Conservation (phyloP, 2,329 filamentous ascomycete genomes). For the Dothistroma pini region DNA sequence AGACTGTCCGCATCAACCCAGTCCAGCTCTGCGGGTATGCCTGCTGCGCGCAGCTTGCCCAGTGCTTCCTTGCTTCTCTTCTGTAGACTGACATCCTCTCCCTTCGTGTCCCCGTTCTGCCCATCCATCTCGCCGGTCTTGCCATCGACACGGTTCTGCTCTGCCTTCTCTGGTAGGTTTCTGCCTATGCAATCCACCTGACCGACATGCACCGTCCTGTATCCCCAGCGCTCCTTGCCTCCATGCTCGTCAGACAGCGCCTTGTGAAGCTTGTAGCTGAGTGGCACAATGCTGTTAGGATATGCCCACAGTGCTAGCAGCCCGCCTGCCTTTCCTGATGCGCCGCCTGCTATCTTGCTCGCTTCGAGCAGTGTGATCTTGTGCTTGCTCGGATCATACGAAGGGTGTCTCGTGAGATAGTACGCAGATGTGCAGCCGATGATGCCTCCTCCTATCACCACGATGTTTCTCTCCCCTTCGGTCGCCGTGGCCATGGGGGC, state of each 20-base stretch:
- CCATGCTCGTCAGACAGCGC: constrained; percentile 81
- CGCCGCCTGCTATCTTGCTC: constrained; percentile 77
- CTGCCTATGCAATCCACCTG: constrained; percentile 54
- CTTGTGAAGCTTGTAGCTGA: constrained; percentile 79
- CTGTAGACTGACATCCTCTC: constrained; percentile 49
- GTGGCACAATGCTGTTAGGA: constrained; percentile 73
- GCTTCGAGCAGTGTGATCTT: constrained; percentile 85
- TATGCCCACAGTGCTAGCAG: constrained; percentile 91
- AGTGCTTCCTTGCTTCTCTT: constrained; percentile 53
- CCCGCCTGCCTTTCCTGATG: constrained; percentile 91
- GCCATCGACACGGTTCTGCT: constrained; percentile 29
- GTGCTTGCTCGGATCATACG: constrained; percentile 70
- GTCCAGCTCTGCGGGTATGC: constrained; percentile 72
- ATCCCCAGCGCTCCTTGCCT: constrained; percentile 79
- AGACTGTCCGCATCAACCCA: constrained; percentile 73
- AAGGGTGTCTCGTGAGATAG: constrained; percentile 80
- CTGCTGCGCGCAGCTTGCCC: constrained; percentile 52
- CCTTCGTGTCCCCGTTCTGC: constrained; percentile 24
- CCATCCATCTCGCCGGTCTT: constrained; percentile 32
- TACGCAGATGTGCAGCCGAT: constrained; percentile 92
- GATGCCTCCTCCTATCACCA: constrained; percentile 70
- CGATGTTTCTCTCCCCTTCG: constrained; percentile 32
- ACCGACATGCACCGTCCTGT: constrained; percentile 73
- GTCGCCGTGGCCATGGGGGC: constrained; percentile 31
- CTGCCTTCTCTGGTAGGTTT: constrained; percentile 28